Evolutionary conservation across 441 rosid genomes (phyloP), one percentile per base, ranked within the genome.

Genomic region (Croton laevigatus): DNA sequence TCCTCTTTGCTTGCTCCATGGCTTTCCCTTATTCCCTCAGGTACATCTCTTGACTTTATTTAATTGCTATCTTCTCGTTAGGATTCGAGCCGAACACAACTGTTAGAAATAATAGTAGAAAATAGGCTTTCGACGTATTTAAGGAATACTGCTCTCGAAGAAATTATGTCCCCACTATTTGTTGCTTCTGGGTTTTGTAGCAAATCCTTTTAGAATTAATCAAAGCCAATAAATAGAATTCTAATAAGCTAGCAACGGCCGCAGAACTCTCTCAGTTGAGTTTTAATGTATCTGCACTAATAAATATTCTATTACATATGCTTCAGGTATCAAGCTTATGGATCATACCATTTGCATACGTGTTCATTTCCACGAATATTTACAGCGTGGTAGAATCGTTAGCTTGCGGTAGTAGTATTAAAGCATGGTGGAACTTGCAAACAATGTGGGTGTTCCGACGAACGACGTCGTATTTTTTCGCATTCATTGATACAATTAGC

Each of bases 351-450:
- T 87, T 83, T 72, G 85, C 78, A 12, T 90, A 79, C 70, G 87
- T 80, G 22, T 66, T 66, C 60, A 68, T 80, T 13, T 37, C 75
- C 42, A 76, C 22, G 61, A 82, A 72, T 42, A 42, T 34, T 2
- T 77, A 73, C 12, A 82, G 89, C 79, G 73, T 87, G 10, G 82
- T 37, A 16, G 70, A 66, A 59, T n/a, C 6, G 22, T 0, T 89
- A 87, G 66, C 82, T 78, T 78, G 82, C 16, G 88, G 86, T 34
- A 92, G 93, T 46, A 86, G 91, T 11, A 36, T 82, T 40, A 80
- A 27, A 6, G 90, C 84, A 16, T 90, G 93, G 96, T 83, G 90
- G 88, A 87, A 90, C 49, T 88, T 81, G 8, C 90, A 86, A 75
- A 77, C 91, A 68, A 82, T 82, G 44, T 86, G 91, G 90, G 77